Percentiles rank a stretch among this genome's conserved stretches.
Evolutionary conservation across 129 eudicot genomes (phyloP).

Genomic region (Tagetes erecta): DNA sequence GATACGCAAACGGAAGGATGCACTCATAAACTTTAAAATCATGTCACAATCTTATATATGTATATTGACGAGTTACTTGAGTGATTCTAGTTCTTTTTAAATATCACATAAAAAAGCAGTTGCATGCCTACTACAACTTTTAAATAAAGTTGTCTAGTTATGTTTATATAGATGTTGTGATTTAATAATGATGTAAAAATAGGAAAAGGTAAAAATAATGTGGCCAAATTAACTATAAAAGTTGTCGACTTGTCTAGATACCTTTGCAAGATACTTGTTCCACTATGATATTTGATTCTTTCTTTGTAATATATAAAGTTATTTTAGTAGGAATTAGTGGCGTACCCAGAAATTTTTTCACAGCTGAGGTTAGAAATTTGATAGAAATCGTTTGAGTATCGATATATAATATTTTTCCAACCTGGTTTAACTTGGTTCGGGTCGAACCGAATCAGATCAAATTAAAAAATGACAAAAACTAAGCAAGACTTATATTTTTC

Average conservation of each 20-base stretch:
- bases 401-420: no score
- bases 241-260: slow-evolving; percentile 15
- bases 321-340: no score
- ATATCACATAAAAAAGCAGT: not conserved
- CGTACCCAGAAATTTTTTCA: no score
- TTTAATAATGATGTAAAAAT: not conserved
- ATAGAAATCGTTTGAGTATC: no score
- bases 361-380: no score
- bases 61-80: not conserved
- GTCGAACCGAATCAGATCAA: no score
- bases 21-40: not conserved
- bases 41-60: not conserved
- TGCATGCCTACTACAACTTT: slow-evolving; percentile 8
- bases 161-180: slow-evolving; percentile 2
- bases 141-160: not conserved
- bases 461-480: no score
- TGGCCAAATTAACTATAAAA: slow-evolving; percentile 11
- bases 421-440: no score
- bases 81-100: not conserved
- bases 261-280: not conserved
- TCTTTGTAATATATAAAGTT: not conserved
- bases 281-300: not conserved
- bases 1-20: not conserved
- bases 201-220: not conserved
- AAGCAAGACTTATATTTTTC: no score